These are phyloP conservation scores for Petunia axillaris DNA, from an alignment of 257 asterid genomes.

Conservation along the genomic window DNA sequence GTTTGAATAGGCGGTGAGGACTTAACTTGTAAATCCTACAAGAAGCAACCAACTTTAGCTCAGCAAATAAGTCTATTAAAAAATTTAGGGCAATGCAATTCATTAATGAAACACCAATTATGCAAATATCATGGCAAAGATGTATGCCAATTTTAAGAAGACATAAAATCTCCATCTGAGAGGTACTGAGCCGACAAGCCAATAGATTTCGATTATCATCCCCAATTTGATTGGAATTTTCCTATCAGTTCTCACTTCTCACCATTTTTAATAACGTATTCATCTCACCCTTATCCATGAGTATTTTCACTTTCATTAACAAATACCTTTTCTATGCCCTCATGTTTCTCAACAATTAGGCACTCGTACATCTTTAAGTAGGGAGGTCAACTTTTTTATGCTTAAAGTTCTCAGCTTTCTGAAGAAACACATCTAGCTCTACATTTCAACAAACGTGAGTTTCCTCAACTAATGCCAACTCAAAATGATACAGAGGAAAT, in stretches of 20 bases:
- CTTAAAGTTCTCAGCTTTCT: conserved; percentile 3
- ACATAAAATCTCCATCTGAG: neutral
- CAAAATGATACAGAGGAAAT: neutral
- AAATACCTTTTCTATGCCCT: neutral
- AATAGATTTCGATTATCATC: neutral
- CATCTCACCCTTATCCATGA: neutral
- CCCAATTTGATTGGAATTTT: neutral
- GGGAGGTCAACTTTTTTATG: neutral
- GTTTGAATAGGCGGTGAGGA: conserved; percentile 85
- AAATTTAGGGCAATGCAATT: neutral
- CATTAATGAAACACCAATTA: neutral
- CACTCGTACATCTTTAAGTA: neutral
- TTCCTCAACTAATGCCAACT: conserved; percentile 10
- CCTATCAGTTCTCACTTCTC: neutral
- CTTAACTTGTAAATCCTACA: conserved; percentile 95
- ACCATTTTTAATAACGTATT: neutral
- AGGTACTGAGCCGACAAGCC: neutral
- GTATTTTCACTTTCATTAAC: neutral
- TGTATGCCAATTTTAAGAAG: neutral
- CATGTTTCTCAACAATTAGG: neutral
- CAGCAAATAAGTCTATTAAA: neutral
- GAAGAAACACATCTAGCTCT: neutral
- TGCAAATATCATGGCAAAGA: neutral
- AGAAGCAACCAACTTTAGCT: neutral
- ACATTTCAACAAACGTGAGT: neutral